Conservation (phyloP, 2,329 filamentous ascomycete species). For the Pseudocercospora eumusae region DNA sequence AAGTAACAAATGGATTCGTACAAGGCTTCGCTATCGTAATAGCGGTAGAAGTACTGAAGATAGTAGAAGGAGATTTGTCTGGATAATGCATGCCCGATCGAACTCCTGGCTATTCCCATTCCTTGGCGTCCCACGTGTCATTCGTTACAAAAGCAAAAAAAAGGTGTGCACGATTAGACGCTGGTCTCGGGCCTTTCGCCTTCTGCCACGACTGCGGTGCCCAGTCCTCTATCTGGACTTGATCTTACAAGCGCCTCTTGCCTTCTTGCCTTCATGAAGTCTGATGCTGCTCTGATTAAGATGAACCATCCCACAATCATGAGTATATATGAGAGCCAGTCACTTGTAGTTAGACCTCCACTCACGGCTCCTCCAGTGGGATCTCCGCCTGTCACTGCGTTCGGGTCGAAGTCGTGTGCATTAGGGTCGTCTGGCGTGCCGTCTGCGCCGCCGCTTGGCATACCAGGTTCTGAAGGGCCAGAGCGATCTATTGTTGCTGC, state of each 20-base stretch:
- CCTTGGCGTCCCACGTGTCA: conserved; percentile 3
- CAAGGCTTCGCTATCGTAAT: background rate
- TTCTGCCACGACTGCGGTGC: conserved; percentile 81
- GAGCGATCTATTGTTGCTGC: conserved; percentile 39
- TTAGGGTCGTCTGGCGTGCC: conserved; percentile 79
- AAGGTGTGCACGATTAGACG: conserved; percentile 38
- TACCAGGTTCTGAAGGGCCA: conserved; percentile 25
- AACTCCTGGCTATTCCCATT: conserved; percentile 14
- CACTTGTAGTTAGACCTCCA: conserved; percentile 66
- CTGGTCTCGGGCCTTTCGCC: conserved; percentile 74
- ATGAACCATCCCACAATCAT: conserved; percentile 99
- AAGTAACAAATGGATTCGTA: background rate
- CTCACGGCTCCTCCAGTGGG: conserved; percentile 39
- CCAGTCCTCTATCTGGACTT: conserved; percentile 84
- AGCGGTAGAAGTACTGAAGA: background rate
- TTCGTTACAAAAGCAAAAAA: background rate
- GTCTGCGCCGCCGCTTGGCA: conserved; percentile 38
- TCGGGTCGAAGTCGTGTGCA: conserved; percentile 81
- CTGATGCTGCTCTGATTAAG: conserved; percentile 86
- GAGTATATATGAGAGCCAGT: conserved; percentile 87
- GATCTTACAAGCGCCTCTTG: conserved; percentile 93
- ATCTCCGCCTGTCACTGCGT: conserved; percentile 57
- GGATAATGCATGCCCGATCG: background rate
- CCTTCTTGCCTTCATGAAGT: conserved; percentile 81
- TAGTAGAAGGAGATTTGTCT: background rate